Base-by-base conservation (phyloP, 2,329 filamentous ascomycete genomes). In the Hypomyces perniciosus region DNA sequence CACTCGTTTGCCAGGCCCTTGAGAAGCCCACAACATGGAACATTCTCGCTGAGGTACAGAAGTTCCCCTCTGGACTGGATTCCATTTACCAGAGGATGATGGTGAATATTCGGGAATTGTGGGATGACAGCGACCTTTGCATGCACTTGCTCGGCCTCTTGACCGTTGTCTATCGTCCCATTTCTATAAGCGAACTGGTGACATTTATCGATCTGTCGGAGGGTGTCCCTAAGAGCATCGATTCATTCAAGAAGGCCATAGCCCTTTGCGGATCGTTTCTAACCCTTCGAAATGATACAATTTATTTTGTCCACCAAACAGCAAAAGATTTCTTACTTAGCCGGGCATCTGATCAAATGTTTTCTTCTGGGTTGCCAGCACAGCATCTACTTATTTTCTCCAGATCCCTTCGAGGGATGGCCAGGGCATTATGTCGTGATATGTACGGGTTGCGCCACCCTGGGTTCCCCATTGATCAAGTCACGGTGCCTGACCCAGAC, bases 221-320 rank as follows among this genome's bases (percentile, higher is more conserved):
- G 10, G 45, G 46, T 6, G 4, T 44, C 13, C 27, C 53, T 50
- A 3, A 39, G 8, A 35, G 51, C 28, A 53, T 61, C 12, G 8
- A 34, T 6, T 46, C 57, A 1, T 12, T 69, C 4, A 12, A 44
- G 30, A 50, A 66, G 5, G 56, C 72, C 6, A 58, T 75, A 8
- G 33, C 52, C 2, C 12, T 50, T 4, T 75, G 68, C 52, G 67
- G 70, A 28, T 75, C 68, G 4, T 72, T 74, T 44, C 59, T 75
- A 1, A 69, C 62, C 1, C 27, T 71, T 42, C 60, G 59, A 27
- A 49, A 68, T 4, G 51, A 44, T 2, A 59, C 26, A 0, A 48
- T 74, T 6, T 69, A 60, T 48, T 67, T 72, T 54, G 61, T 76
- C 1, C 70, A 76, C 53, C 64, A 73, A 47, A 74, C 70, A 3